Percentiles rank a stretch among this genome's conserved stretches.
phyloP scores from a whole-genome alignment of 2,329 filamentous ascomycete species.

The Geosmithia putterillii region DNA sequence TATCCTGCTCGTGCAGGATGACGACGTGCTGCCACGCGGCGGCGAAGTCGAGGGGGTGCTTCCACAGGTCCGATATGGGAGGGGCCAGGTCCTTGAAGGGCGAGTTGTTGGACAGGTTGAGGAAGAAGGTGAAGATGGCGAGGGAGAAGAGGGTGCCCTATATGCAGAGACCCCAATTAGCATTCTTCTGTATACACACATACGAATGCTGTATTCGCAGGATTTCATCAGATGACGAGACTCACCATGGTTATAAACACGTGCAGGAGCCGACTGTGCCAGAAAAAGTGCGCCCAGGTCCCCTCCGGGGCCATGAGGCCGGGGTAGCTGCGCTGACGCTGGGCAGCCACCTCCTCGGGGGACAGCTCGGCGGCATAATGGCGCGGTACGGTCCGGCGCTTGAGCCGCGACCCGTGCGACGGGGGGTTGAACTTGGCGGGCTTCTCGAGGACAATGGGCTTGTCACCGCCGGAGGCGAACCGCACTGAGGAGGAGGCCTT shows the following conservation, averaged over 20 bases:
- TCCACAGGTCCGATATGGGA: conserved; percentile 52
- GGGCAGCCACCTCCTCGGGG: conserved; percentile 50
- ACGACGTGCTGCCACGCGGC: conserved; percentile 59
- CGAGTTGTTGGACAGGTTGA: conserved; percentile 69
- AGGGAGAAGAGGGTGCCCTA: conserved; percentile 57
- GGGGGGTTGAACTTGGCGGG: conserved; percentile 85
- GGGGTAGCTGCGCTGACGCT: conserved; percentile 65
- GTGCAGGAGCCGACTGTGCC: conserved; percentile 67
- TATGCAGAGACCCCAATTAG: background rate
- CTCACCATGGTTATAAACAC: conserved; percentile 72
- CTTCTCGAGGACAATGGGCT: conserved; percentile 67
- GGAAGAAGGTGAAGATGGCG: conserved; percentile 59
- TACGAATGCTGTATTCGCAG: background rate
- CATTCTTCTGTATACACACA: background rate
- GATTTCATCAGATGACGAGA: conserved; percentile 2
- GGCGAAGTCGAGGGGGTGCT: conserved; percentile 57
- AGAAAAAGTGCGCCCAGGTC: conserved; percentile 73
- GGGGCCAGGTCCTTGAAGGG: conserved; percentile 73
- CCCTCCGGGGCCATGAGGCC: conserved; percentile 79
- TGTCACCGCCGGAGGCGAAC: conserved; percentile 17
- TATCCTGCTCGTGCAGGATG: conserved; percentile 62
- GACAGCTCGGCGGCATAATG: conserved; percentile 67
- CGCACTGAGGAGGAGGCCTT: conserved; percentile 19
- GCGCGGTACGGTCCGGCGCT: conserved; percentile 41
- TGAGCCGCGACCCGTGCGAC: conserved; percentile 66